Percentiles rank a stretch among this genome's conserved stretches.
Evolutionary conservation across 2,329 filamentous ascomycete species (phyloP).

Genomic region (Hirsutella minnesotensis): DNA sequence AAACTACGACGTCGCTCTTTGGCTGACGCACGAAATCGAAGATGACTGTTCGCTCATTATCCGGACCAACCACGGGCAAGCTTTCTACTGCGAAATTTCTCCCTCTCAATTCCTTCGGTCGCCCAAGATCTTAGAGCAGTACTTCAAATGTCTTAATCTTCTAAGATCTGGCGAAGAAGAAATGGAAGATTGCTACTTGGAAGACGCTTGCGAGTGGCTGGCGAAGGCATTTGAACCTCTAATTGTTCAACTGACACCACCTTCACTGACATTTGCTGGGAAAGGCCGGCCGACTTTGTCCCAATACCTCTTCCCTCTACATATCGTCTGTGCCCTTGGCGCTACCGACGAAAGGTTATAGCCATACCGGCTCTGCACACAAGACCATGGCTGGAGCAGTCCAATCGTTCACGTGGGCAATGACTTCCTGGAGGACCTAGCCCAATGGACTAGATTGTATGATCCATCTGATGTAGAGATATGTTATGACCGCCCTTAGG

Average conservation of each 20-base stretch:
- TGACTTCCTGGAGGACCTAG: conserved; percentile 9
- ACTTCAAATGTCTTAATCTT: conserved; percentile 7
- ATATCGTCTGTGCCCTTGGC: conserved; percentile 9
- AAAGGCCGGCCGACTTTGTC: conserved; percentile 7
- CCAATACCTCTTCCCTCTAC: conserved; percentile 9
- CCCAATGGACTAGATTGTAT: conserved; percentile 12
- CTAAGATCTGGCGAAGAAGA: background rate
- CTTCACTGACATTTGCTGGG: background rate
- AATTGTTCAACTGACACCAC: conserved; percentile 9
- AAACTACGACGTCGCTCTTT: conserved; percentile 2
- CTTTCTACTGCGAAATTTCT: too few relatives aligned
- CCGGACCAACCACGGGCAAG: too few relatives aligned
- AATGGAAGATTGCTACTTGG: background rate
- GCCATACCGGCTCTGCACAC: conserved; percentile 3
- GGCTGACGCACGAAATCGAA: conserved; percentile 8
- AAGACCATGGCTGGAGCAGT: conserved; percentile 5
- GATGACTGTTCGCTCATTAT: conserved; percentile 8
- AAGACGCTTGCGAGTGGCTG: conserved; percentile 10
- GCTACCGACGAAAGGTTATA: conserved; percentile 8
- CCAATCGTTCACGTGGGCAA: conserved; percentile 7
- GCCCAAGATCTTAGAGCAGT: conserved; percentile 3
- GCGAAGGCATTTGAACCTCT: conserved; percentile 8
- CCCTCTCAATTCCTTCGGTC: conserved; percentile 5
- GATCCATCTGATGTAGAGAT: conserved; percentile 9
- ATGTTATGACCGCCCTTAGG: conserved; percentile 7